Percentiles rank a stretch among this genome's conserved stretches.
Evolutionary conservation across 164 flowering plant species (phyloP).

Genomic region (Pachysandra terminalis): DNA sequence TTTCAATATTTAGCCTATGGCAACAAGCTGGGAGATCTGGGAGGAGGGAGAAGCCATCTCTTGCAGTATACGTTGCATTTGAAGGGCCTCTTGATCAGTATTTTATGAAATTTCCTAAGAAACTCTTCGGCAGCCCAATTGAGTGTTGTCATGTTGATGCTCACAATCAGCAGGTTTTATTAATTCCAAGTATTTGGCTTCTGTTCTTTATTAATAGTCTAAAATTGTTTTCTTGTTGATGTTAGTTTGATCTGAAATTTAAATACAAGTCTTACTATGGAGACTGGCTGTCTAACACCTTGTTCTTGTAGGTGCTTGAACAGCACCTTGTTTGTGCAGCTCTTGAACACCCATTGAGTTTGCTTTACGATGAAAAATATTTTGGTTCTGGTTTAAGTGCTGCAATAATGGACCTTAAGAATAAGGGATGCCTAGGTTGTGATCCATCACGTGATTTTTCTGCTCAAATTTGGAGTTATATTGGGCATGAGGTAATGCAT

Average conservation of each 20-base stretch:
- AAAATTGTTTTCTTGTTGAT: background rate
- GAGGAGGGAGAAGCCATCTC: slow-evolving; percentile 79
- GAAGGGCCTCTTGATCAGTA: slow-evolving; percentile 94
- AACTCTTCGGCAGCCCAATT: slow-evolving; percentile 75
- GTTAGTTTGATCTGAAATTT: background rate
- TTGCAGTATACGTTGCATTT: slow-evolving; percentile 91
- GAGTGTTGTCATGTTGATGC: slow-evolving; percentile 88
- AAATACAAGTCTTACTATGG: background rate
- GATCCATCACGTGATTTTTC: slow-evolving; percentile 43
- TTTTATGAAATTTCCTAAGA: slow-evolving; percentile 80
- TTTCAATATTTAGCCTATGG: slow-evolving; percentile 64
- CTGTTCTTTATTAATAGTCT: background rate
- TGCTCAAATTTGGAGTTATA: slow-evolving; percentile 71
- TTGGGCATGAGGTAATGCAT: slow-evolving; percentile 72
- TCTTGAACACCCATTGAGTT: slow-evolving; percentile 71
- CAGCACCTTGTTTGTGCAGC: slow-evolving; percentile 90
- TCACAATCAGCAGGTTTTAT: slow-evolving; percentile 68
- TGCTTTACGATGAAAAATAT: slow-evolving; percentile 66
- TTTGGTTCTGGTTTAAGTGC: slow-evolving; percentile 67
- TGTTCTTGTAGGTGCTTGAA: slow-evolving; percentile 63
- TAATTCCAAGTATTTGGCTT: too few species aligned
- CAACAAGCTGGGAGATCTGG: slow-evolving; percentile 99
- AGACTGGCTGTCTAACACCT: background rate
- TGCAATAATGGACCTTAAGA: slow-evolving; percentile 43
- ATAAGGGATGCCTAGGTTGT: slow-evolving; percentile 52